Percentiles rank a stretch among this genome's conserved stretches.
These are phyloP conservation scores for Dactylellina cionopaga DNA, from an alignment of 2,329 filamentous ascomycete genomes.

Conservation along the genomic window DNA sequence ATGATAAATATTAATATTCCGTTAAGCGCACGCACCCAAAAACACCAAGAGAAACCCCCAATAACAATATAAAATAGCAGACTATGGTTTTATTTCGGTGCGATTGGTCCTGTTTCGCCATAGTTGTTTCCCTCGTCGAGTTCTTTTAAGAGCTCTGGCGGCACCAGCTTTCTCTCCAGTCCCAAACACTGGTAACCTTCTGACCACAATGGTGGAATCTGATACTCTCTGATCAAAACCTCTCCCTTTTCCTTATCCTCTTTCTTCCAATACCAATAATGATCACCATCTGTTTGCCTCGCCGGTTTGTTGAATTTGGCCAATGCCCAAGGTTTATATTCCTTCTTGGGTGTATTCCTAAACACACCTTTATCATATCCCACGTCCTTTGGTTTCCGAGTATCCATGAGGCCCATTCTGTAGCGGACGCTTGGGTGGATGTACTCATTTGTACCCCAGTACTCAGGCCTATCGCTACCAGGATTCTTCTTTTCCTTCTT, in stretches of 20 bases:
- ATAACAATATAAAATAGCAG: no score
- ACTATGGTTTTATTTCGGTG: no score
- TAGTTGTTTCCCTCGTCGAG: slow-evolving; percentile 33
- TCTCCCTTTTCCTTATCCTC: slow-evolving; percentile 15
- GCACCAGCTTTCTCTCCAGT: slow-evolving; percentile 19
- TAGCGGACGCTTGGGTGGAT: slow-evolving; percentile 29
- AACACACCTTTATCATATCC: slow-evolving; percentile 5
- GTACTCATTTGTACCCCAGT: slow-evolving; percentile 28
- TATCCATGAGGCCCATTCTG: slow-evolving; percentile 13
- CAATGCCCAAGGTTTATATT: slow-evolving; percentile 17
- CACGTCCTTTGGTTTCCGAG: slow-evolving; percentile 9
- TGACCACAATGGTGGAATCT: slow-evolving; percentile 25
- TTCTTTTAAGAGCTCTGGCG: slow-evolving; percentile 13
- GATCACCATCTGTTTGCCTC: slow-evolving; percentile 9
- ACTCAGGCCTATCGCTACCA: neutral
- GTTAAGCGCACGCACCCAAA: no score
- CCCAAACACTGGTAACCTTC: slow-evolving; percentile 1
- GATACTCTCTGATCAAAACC: slow-evolving; percentile 22
- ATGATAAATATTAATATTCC: no score
- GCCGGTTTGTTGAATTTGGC: neutral
- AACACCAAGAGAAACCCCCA: no score
- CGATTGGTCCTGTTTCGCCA: slow-evolving; percentile 12
- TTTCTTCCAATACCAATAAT: slow-evolving; percentile 22
- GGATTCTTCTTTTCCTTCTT: slow-evolving; percentile 8
- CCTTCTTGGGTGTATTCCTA: slow-evolving; percentile 4